Base-by-base conservation (phyloP, 2,329 filamentous ascomycete genomes). In the Fusarium beomiforme region DNA sequence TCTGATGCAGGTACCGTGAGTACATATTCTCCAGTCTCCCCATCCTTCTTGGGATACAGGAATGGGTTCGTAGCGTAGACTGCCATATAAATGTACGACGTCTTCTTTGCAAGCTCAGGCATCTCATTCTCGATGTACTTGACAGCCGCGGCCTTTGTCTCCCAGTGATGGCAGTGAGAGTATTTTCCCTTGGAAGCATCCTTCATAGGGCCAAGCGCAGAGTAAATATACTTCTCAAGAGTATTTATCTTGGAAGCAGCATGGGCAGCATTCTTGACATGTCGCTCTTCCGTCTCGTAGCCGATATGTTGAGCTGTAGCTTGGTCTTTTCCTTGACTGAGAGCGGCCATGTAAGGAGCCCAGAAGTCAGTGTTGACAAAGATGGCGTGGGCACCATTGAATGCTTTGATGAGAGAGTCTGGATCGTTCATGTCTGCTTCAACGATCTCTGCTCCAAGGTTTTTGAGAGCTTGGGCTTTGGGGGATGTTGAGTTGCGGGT, bases 301-400 rank as follows among this genome's bases (percentile, higher is more conserved):
- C 82, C 83, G 37, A 81, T 81, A 33, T 75, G 70, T 12, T 81
- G 77, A 64, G 79, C 81, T 0, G 77, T 79, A 8, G 79, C 75
- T 11, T 71, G 58, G 2, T 81, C 81, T 50, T 77, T 77, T 6
- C 78, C 76, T 10, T 80, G 76, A n/a, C 78, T 79, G 53, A 84
- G 78, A 0, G 81, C 76, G 4, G 78, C 72, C 59, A 78, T 78
- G 69, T 85, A 86, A 5, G 81, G 78, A 34, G 81, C 80, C 82
- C 83, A 88, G 76, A 86, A 89, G 64, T 88, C 82, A 0, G 86
- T 88, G 44, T 86, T 84, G 71, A 80, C 78, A 75, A 88, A 89
- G 64, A 89, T 85, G 50, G 82, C 76, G 59, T 83, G 79, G 6
- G 82, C 84, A 5, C 80, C 83, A 7, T 72, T 23, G 59, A 86